A percentile compares a stretch with the other conserved stretches of the same genome.
Evolutionary conservation across 192 early-diverging fungal species (phyloP).

Genomic region (Podila epicladia): DNA sequence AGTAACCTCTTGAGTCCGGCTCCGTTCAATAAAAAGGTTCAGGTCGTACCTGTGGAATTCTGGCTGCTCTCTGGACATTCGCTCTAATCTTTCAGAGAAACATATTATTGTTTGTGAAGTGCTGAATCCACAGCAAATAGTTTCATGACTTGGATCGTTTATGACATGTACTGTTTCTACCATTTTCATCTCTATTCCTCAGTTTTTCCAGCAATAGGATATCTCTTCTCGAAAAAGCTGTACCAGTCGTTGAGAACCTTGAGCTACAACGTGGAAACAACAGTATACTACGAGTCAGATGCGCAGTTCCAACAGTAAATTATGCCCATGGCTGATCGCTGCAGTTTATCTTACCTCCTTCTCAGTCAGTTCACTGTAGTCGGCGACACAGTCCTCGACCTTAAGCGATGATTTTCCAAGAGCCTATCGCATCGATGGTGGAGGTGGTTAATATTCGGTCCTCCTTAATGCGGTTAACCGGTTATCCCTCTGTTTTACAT

Average conservation of each 20-base stretch:
- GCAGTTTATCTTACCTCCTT: slow-evolving; percentile 61
- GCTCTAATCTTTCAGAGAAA: no score
- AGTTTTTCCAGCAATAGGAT: slow-evolving; percentile 73
- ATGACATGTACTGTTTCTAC: background rate
- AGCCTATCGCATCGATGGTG: slow-evolving; percentile 49
- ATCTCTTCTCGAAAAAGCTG: slow-evolving; percentile 72
- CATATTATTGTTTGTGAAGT: no score
- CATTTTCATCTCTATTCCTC: background rate
- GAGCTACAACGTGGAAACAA: slow-evolving; percentile 47
- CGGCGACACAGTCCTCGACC: slow-evolving; percentile 76
- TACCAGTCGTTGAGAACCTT: slow-evolving; percentile 81
- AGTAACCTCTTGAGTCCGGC: no score
- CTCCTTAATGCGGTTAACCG: no score
- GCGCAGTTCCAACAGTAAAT: background rate
- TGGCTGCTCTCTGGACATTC: no score
- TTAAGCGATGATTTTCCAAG: slow-evolving; percentile 75
- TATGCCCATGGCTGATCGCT: no score
- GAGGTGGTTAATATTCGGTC: no score
- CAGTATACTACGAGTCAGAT: background rate
- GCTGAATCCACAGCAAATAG: no score
- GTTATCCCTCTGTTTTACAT: background rate
- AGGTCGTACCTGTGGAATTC: no score
- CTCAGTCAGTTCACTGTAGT: slow-evolving; percentile 70
- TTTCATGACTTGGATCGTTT: no score
- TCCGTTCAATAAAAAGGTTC: no score